These are phyloP conservation scores for Pleodorina starrii DNA, from an alignment of 139 green algal species.

Conservation along the genomic window DNA sequence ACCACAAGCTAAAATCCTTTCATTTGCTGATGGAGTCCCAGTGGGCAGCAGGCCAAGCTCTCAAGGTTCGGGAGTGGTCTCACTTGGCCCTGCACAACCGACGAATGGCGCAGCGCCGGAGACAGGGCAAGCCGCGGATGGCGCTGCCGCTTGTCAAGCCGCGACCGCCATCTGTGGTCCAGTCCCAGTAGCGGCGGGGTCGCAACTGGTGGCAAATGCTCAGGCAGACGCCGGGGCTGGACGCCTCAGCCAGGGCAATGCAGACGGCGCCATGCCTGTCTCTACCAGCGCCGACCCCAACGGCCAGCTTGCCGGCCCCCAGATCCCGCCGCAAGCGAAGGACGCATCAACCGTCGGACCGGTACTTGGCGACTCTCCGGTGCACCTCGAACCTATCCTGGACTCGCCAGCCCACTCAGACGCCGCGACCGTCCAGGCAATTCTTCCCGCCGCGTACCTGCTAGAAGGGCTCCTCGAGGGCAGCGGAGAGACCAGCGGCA, in stretches of 20 bases:
- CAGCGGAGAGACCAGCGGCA: conserved; percentile 24
- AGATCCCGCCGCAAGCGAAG: too few relatives aligned
- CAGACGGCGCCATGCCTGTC: not conserved
- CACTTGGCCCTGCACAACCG: not conserved
- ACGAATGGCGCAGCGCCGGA: not conserved
- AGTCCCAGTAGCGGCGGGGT: not conserved
- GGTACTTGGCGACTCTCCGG: too few relatives aligned
- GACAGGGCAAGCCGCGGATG: not conserved
- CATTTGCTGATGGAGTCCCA: not conserved
- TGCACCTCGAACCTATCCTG: not conserved
- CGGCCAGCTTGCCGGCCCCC: too few relatives aligned
- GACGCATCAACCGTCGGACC: too few relatives aligned
- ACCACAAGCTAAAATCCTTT: not conserved
- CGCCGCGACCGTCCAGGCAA: not conserved
- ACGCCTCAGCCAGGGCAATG: not conserved
- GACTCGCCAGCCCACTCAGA: not conserved
- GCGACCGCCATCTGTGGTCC: too few relatives aligned
- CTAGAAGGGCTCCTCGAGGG: not conserved
- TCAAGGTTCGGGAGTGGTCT: not conserved
- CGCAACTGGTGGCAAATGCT: not conserved
- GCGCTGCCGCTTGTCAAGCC: not conserved
- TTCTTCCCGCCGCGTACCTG: not conserved
- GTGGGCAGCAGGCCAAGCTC: not conserved
- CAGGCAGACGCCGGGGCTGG: not conserved
- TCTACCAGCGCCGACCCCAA: not conserved